Evolutionary conservation across 805 yeast genomes (phyloP), one percentile per base, ranked within the genome.

Genomic region (Schwanniomyces occidentalis): DNA sequence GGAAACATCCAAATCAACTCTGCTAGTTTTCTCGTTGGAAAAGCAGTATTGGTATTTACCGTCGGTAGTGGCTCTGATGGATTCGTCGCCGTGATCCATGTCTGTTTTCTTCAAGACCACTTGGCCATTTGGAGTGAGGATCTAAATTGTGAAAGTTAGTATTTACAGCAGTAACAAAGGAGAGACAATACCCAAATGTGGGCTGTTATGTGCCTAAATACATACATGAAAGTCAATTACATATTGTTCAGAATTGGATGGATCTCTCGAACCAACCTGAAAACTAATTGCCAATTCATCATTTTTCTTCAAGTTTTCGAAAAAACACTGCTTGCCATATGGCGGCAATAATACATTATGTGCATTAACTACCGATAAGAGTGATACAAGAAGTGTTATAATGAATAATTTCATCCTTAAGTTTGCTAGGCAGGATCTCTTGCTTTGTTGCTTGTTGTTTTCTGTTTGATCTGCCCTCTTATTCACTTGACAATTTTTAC

Each of bases 201-300:
- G n/a, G n/a, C n/a, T n/a, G n/a, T n/a, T n/a, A n/a, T n/a, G n/a
- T 15, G 46, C 49, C 5, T 12, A 16, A 10, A 17, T 39, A 39
- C 42, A 16, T 39, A 39, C 42, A 42, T 48, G 71, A 59, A 90
- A 88, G 56, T 88, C 95, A 30, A 74, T 68, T 8, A 63, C 69
- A 44, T 78, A 65, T 55, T 85, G 93, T 36, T 77, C 80, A 19
- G 80, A 73, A 33, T 86, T 76, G 40, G 72, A 73, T 25, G 83
- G 80, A 49, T 87, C 83, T 63, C 97, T 78, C 54, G 90, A 88
- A 46, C 97, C 97, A 34, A 86, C 95, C 66, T 91, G 99, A 76
- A 83, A 91, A 31, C 88, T 75, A 42, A 91, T 82, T 13, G 95
- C 84, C 48, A 91, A 69, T 60, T 85, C 88, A 63, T 91, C 99